phyloP scores from a whole-genome alignment of 1,284 basidiomycete species.

The Puccinia hordei region DNA sequence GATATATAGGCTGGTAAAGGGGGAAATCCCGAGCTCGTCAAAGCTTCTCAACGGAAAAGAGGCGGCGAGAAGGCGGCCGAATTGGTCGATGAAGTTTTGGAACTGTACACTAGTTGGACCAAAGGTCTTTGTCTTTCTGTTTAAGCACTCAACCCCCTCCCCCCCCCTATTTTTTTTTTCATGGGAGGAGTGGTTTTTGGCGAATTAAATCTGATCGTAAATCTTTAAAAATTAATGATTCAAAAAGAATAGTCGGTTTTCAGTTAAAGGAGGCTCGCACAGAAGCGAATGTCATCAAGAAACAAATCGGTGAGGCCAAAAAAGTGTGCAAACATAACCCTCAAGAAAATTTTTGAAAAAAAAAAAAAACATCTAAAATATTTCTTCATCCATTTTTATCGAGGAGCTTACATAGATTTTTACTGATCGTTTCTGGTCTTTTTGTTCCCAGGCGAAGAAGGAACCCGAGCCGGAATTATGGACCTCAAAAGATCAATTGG shows the following conservation, averaged over 20 bases:
- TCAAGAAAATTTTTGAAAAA: too few species aligned
- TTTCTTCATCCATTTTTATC: background rate
- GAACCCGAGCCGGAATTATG: constrained; percentile 39
- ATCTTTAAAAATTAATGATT: background rate
- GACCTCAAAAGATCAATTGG: constrained; percentile 29
- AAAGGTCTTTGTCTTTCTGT: constrained; percentile 56
- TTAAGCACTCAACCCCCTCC: background rate
- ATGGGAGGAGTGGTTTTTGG: background rate
- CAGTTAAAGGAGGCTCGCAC: constrained; percentile 30
- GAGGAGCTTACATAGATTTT: background rate
- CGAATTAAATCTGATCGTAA: background rate
- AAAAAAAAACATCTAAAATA: background rate
- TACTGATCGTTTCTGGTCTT: background rate
- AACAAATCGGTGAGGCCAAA: constrained; percentile 50
- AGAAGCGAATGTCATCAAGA: constrained; percentile 46
- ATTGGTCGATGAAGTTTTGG: constrained; percentile 88
- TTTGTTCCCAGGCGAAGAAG: constrained; percentile 18
- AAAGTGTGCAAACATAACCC: constrained; percentile 27
- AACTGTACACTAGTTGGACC: constrained; percentile 88
- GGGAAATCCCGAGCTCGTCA: constrained; percentile 88
- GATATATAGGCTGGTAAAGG: constrained; percentile 63
- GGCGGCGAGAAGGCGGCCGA: constrained; percentile 71
- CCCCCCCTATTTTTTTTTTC: too few species aligned
- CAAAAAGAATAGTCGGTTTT: constrained; percentile 29
- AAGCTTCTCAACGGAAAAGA: constrained; percentile 88